Percentiles rank a stretch among this genome's conserved stretches.
phyloP scores from a whole-genome alignment of 257 asterid species.

The Mitragyna speciosa region DNA sequence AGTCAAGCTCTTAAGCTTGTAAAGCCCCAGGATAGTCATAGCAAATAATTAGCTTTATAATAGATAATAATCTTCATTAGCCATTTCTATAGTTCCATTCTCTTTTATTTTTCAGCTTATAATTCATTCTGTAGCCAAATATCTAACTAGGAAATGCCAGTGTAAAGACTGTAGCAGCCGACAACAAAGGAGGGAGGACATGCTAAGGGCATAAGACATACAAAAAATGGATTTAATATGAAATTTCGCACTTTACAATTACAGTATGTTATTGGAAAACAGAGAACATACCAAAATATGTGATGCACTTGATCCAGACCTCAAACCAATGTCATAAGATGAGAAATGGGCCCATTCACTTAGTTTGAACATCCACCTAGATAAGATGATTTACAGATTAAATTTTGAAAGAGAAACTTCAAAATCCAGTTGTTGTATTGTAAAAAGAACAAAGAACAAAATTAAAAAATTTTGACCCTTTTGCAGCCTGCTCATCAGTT shows the following conservation, averaged over 20 bases:
- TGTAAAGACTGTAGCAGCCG: neutral
- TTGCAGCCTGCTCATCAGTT: constrained; percentile 96
- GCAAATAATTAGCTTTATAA: no score
- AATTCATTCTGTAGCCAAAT: neutral
- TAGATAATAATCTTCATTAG: neutral
- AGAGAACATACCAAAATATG: constrained; percentile 75
- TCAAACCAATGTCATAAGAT: constrained; percentile 91
- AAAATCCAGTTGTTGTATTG: constrained; percentile 2
- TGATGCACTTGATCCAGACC: constrained; percentile 91
- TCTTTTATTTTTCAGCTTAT: neutral
- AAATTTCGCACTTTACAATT: neutral
- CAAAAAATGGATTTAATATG: neutral
- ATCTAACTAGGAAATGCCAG: neutral
- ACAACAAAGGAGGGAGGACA: neutral
- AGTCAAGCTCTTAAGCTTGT: neutral
- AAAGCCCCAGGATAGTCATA: neutral
- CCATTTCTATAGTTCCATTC: neutral
- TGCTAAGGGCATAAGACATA: neutral
- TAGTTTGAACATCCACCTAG: constrained; percentile 97
- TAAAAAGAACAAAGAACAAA: constrained; percentile 19
- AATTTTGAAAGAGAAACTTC: constrained; percentile 21
- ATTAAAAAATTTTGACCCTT: constrained; percentile 60
- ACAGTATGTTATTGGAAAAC: neutral
- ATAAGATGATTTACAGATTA: constrained; percentile 26
- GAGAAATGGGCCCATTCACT: constrained; percentile 97